Evolutionary conservation across 192 early-diverging fungal genomes (phyloP), one percentile per base, ranked within the genome.

Genomic region (Podila minutissima): DNA sequence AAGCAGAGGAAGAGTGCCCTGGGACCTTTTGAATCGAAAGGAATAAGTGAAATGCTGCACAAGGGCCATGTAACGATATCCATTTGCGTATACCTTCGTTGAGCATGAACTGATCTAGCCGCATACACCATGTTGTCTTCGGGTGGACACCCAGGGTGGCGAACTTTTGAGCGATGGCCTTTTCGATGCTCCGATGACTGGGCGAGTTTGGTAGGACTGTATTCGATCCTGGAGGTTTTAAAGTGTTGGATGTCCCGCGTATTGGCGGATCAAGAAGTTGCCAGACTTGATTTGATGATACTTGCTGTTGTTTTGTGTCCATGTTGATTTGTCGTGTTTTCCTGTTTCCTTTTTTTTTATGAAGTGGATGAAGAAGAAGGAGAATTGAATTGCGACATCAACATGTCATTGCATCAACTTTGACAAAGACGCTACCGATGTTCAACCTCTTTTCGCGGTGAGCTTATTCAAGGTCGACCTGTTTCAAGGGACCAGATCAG

Each of bases 1-100:
- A 89, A 83, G 31, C 74, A 83, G 66, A 91, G 85, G 75, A 90
- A 89, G 11, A 88, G 28, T 55, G 62, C 74, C 64, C 74, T 53
- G 24, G 62, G 67, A 50, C 74, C 67, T 77, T 10, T 19, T 15
- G 10, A 15, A 29, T 15, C 17, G 8, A 31, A 29, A 32, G 29
- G 31, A 17, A 15, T 46, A 66, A 66, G 11, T 28, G 48, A 51
- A 15, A 19, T n/a, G 29, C 22, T 8, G 2, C 4, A 20, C 17
- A 35, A 20, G 26, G 46, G 11, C 9, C 19, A 32, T 26, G 51
- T 24, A 2, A 48, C 28, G 5, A 60, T 60, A 8, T 31, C 15
- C 31, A 31, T 28, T 22, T 26, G 20, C 24, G n/a, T 3, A 8
- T 58, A 67, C 76, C 70, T 72, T 79, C 76, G 55, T 72, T 66